Percentiles rank a stretch among this genome's conserved stretches.
These are phyloP conservation scores for Aristolochia californica DNA, from an alignment of 164 flowering plant species.

Conservation along the genomic window DNA sequence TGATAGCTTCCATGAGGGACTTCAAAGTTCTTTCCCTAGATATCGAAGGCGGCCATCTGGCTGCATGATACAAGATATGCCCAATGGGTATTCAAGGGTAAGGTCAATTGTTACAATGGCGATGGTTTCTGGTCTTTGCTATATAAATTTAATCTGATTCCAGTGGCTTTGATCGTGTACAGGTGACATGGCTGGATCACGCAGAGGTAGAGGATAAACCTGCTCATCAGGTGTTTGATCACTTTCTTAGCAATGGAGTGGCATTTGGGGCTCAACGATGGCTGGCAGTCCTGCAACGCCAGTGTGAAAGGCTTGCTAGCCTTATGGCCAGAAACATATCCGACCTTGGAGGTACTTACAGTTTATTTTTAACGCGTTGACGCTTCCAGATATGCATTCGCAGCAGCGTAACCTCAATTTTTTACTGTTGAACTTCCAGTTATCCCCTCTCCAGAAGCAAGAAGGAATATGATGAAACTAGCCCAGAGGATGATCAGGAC, in stretches of 20 bases:
- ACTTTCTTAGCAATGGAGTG: conserved; percentile 39
- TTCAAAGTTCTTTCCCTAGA: conserved; percentile 37
- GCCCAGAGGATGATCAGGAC: conserved; percentile 80
- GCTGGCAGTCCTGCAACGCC: conserved; percentile 66
- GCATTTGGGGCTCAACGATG: conserved; percentile 90
- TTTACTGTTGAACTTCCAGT: conserved; percentile 29
- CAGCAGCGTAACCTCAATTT: neutral
- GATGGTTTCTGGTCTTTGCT: too few relatives aligned
- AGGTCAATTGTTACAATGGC: too few relatives aligned
- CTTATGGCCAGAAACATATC: conserved; percentile 85
- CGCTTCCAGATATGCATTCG: neutral
- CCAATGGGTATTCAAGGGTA: conserved; percentile 94
- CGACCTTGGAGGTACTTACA: conserved; percentile 68
- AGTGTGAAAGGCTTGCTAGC: conserved; percentile 90
- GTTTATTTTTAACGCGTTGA: neutral
- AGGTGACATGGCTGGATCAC: conserved; percentile 97
- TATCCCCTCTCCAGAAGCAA: conserved; percentile 75
- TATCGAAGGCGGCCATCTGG: conserved; percentile 78
- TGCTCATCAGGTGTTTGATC: conserved; percentile 49
- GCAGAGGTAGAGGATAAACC: conserved; percentile 76
- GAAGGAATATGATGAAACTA: conserved; percentile 74
- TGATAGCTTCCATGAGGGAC: conserved; percentile 44
- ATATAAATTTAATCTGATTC: too few relatives aligned
- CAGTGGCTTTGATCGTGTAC: neutral
- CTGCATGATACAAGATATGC: conserved; percentile 89